phyloP scores from a whole-genome alignment of 805 yeast genomes.

The Candida ipomoeae region DNA sequence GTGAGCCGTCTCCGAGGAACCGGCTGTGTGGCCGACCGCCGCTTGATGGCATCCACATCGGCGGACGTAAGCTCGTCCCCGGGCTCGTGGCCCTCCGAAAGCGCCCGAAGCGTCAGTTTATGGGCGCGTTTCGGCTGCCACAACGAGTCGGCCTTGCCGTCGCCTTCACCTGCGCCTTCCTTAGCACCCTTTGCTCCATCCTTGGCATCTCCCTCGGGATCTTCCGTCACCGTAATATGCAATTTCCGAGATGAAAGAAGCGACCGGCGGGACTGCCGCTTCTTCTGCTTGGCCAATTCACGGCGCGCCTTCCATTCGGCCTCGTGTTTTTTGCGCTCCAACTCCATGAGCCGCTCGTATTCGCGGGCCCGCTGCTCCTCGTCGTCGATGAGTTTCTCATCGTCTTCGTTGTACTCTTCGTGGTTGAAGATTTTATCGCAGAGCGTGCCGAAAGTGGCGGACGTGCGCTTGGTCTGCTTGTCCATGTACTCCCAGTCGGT shows the following conservation, averaged over 20 bases:
- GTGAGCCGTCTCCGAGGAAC: constrained; percentile 27
- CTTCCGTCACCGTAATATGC: constrained; percentile 36
- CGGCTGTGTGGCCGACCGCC: constrained; percentile 46
- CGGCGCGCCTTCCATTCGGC: constrained; percentile 48
- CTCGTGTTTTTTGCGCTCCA: constrained; percentile 46
- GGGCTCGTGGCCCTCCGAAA: constrained; percentile 28
- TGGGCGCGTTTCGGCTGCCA: constrained; percentile 37
- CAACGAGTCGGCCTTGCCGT: constrained; percentile 25
- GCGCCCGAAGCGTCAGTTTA: constrained; percentile 26
- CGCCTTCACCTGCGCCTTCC: constrained; percentile 11
- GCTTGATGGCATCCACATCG: constrained; percentile 42
- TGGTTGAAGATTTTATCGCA: constrained; percentile 76
- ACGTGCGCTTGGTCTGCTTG: constrained; percentile 69
- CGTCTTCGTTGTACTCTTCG: constrained; percentile 51
- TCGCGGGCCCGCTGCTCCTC: constrained; percentile 42
- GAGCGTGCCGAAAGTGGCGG: constrained; percentile 71
- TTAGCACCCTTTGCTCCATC: not conserved
- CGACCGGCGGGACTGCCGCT: constrained; percentile 39
- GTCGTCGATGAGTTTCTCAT: constrained; percentile 40
- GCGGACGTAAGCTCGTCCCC: constrained; percentile 39
- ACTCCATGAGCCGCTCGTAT: constrained; percentile 45
- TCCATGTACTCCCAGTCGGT: constrained; percentile 67
- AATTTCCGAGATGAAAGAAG: constrained; percentile 35
- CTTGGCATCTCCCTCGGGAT: constrained; percentile 14
- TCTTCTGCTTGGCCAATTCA: constrained; percentile 44